Evolutionary conservation across 2,329 filamentous ascomycete species (phyloP).

Genomic region (Venturia oleaginea): DNA sequence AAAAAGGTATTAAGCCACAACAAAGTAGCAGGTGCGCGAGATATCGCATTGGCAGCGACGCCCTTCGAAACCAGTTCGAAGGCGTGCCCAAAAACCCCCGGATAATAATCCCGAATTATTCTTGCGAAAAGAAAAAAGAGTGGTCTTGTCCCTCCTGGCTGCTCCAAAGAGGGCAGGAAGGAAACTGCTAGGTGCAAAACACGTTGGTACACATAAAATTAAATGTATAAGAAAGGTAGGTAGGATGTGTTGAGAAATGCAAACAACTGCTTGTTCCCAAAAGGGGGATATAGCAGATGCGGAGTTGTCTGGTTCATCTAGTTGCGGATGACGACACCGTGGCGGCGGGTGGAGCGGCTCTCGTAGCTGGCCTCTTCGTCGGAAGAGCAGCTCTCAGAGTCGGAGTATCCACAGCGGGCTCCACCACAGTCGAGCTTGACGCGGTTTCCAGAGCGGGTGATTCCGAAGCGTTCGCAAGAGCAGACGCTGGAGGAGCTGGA

Average conservation of each 20-base stretch:
- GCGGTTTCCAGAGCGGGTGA: constrained; percentile 84
- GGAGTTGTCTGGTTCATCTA: constrained; percentile 6
- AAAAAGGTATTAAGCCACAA: not conserved
- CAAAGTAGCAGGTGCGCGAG: not conserved
- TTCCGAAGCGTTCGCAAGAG: constrained; percentile 93
- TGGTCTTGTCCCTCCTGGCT: not conserved
- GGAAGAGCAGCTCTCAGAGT: constrained; percentile 62
- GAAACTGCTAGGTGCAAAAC: not conserved
- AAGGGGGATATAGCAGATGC: not conserved
- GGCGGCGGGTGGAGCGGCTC: constrained; percentile 38
- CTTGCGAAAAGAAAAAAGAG: not conserved
- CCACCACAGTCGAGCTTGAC: constrained; percentile 96
- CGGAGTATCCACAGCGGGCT: constrained; percentile 72
- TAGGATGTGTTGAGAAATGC: not conserved
- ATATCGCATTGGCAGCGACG: not conserved
- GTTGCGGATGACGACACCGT: constrained; percentile 34
- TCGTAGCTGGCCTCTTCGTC: constrained; percentile 54
- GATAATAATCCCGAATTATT: constrained; percentile 5
- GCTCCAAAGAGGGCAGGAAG: not conserved
- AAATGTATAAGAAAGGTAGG: constrained; percentile 5
- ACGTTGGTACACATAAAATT: not conserved
- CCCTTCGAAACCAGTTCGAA: not conserved
- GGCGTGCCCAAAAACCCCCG: not conserved
- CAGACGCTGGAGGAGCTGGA: constrained; percentile 51
- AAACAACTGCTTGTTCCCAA: not conserved